phyloP scores from a whole-genome alignment of 768 basidiomycete genomes.

The Tylopilus sp. region DNA sequence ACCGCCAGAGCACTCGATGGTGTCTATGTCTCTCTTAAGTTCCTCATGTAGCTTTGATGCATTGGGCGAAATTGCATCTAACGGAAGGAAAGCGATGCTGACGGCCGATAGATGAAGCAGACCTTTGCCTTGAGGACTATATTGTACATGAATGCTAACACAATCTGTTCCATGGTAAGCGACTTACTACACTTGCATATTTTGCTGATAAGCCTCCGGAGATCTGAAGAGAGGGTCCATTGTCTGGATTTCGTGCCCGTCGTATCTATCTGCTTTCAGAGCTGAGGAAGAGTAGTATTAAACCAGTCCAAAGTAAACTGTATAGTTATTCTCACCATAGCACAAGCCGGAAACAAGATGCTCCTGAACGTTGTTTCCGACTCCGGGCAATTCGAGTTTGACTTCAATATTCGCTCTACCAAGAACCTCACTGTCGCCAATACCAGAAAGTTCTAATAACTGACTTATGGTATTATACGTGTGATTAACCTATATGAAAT shows the following conservation, averaged over 20 bases:
- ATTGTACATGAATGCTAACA: neutral
- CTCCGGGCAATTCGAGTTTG: neutral
- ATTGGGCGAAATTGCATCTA: neutral
- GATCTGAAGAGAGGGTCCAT: constrained; percentile 1
- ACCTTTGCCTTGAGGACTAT: constrained; percentile 1
- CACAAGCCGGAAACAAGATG: neutral
- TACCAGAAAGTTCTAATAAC: constrained; percentile 1
- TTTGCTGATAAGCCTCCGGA: neutral
- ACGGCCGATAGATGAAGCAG: neutral
- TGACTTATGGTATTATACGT: neutral
- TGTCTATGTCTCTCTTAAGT: neutral
- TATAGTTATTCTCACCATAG: neutral
- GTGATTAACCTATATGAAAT: neutral
- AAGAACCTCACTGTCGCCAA: neutral
- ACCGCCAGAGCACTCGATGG: neutral
- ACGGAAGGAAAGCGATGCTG: neutral
- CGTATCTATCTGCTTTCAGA: neutral
- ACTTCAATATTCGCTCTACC: neutral
- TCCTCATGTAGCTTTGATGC: neutral
- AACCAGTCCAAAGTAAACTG: neutral
- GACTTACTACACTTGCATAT: neutral
- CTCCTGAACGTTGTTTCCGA: constrained; percentile 6
- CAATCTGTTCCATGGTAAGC: neutral
- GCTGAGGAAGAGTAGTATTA: neutral
- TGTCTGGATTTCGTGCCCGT: neutral